A percentile compares a stretch with the other conserved stretches of the same genome.
Evolutionary conservation across 1,284 basidiomycete genomes (phyloP).

Genomic region (Meripilus lineatus): DNA sequence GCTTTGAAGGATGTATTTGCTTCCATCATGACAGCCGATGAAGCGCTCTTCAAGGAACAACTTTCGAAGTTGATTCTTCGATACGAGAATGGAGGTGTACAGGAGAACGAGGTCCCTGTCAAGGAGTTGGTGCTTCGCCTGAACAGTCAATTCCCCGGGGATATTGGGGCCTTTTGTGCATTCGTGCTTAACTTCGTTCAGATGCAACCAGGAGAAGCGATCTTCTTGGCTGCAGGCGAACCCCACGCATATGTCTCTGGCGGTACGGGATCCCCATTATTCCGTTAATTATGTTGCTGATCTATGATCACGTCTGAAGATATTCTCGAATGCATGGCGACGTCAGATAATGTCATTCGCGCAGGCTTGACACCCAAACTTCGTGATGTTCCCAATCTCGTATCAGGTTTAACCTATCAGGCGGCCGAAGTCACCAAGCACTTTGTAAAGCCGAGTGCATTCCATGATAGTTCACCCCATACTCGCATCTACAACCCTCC

Average conservation of each 20-base stretch:
- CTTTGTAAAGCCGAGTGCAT: constrained; percentile 56
- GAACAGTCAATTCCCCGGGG: constrained; percentile 82
- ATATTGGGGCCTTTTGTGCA: constrained; percentile 93
- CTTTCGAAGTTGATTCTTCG: constrained; percentile 59
- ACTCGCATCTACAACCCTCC: constrained; percentile 88
- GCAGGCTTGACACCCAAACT: constrained; percentile 97
- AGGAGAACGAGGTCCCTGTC: constrained; percentile 39
- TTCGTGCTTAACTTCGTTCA: constrained; percentile 89
- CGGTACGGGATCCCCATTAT: constrained; percentile 43
- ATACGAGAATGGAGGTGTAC: constrained; percentile 45
- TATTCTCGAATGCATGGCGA: constrained; percentile 97
- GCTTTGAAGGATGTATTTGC: constrained; percentile 75
- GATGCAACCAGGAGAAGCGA: constrained; percentile 81
- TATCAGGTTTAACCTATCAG: constrained; percentile 85
- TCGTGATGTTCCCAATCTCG: constrained; percentile 88
- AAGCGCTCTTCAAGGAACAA: constrained; percentile 45
- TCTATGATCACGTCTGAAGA: constrained; percentile 44
- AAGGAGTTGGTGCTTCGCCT: constrained; percentile 70
- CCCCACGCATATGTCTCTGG: constrained; percentile 96
- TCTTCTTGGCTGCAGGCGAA: constrained; percentile 94
- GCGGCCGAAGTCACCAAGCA: constrained; percentile 68
- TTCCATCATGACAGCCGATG: constrained; percentile 75
- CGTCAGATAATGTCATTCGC: constrained; percentile 98
- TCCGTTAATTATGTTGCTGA: background rate
- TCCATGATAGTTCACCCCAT: constrained; percentile 31